Evolutionary conservation across 441 rosid species (phyloP).

Genomic region (Pelargonium australe): DNA sequence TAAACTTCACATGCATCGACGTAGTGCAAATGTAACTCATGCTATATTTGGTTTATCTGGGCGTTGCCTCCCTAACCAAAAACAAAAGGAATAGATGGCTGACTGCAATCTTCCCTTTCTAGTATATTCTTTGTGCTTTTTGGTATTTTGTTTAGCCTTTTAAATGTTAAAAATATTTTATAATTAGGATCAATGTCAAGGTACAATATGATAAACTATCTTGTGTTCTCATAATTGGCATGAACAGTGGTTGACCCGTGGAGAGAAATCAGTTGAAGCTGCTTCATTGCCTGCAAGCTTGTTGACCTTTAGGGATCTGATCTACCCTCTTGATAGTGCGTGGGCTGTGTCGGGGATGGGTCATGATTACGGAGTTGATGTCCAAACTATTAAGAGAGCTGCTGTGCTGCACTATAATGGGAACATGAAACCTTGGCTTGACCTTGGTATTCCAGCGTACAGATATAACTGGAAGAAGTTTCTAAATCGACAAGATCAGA

Average conservation of each 20-base stretch:
- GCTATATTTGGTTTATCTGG: background rate
- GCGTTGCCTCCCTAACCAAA: background rate
- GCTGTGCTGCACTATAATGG: slow-evolving; percentile 84
- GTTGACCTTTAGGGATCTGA: slow-evolving; percentile 67
- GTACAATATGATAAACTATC: background rate
- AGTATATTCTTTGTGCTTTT: background rate
- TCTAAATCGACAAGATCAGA: slow-evolving; percentile 54
- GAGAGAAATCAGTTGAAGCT: slow-evolving; percentile 39
- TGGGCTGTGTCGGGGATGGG: slow-evolving; percentile 74
- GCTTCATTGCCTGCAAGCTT: slow-evolving; percentile 52
- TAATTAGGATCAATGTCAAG: background rate
- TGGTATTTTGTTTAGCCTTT: background rate
- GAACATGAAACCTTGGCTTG: slow-evolving; percentile 96
- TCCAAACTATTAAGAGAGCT: slow-evolving; percentile 43
- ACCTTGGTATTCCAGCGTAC: slow-evolving; percentile 78
- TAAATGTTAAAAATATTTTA: background rate
- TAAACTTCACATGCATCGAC: background rate
- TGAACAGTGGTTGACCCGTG: slow-evolving; percentile 37
- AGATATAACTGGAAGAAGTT: slow-evolving; percentile 70
- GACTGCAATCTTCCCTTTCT: background rate
- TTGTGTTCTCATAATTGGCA: background rate
- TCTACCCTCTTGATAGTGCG: slow-evolving; percentile 46
- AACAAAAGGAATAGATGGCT: background rate
- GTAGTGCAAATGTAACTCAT: background rate
- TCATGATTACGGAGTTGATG: slow-evolving; percentile 46